Evolutionary conservation across 1,139 yeast species (phyloP).

Genomic region (Pichia sp.): DNA sequence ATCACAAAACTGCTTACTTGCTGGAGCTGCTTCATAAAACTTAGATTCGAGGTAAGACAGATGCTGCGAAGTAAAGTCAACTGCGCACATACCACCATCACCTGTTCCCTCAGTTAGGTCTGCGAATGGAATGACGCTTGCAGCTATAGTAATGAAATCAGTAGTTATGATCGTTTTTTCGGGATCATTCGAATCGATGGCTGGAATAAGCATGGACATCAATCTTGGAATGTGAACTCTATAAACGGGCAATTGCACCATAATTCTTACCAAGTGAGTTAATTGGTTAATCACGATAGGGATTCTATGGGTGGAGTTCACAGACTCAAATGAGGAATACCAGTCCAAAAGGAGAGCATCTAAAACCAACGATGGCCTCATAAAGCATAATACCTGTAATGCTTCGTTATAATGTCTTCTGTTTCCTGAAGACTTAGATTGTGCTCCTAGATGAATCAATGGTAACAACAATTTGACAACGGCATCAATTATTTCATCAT

Average conservation of each 20-base stretch:
- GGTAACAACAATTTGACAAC: conserved; percentile 57
- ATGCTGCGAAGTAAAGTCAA: conserved; percentile 66
- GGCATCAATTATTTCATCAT: conserved; percentile 34
- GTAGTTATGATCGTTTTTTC: conserved; percentile 65
- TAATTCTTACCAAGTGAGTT: conserved; percentile 57
- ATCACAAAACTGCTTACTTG: conserved; percentile 16
- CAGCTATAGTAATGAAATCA: conserved; percentile 63
- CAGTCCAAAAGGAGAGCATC: conserved; percentile 66
- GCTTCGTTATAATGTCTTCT: conserved; percentile 56
- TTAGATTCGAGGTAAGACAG: conserved; percentile 40
- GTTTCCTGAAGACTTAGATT: conserved; percentile 58
- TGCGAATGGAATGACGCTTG: conserved; percentile 65
- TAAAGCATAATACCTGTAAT: conserved; percentile 55
- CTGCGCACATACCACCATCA: conserved; percentile 51
- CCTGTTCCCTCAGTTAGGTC: conserved; percentile 39
- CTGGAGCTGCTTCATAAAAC: conserved; percentile 27
- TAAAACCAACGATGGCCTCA: conserved; percentile 55
- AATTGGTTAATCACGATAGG: conserved; percentile 65
- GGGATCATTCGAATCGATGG: conserved; percentile 85
- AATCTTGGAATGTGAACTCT: conserved; percentile 77
- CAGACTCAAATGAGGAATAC: conserved; percentile 72
- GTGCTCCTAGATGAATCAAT: conserved; percentile 64
- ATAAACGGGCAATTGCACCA: conserved; percentile 58
- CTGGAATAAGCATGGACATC: conserved; percentile 63
- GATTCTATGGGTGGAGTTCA: conserved; percentile 78